These are phyloP conservation scores for Colletotrichum caudatum DNA, from an alignment of 2,329 filamentous ascomycete species.

Conservation along the genomic window DNA sequence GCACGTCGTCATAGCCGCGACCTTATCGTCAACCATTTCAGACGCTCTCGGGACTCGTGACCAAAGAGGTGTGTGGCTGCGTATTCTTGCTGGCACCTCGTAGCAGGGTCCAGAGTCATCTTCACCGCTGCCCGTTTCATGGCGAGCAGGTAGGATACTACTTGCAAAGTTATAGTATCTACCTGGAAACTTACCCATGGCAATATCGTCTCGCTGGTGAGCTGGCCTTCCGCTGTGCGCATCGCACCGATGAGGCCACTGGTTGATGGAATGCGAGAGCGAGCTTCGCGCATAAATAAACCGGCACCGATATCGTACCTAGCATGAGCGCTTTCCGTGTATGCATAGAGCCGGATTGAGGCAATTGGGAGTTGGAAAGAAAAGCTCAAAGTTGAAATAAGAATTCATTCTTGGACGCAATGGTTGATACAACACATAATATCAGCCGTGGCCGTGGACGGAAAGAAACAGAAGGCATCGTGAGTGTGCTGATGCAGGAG, in stretches of 20 bases:
- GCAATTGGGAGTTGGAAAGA: background rate
- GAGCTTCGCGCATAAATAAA: background rate
- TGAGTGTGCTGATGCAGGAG: background rate
- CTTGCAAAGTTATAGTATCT: background rate
- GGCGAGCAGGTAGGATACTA: no score
- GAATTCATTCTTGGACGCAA: no score
- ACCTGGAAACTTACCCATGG: no score
- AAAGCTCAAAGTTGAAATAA: background rate
- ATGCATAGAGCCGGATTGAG: background rate
- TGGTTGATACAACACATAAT: background rate
- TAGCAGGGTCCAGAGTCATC: background rate
- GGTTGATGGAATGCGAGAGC: background rate
- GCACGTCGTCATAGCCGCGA: background rate
- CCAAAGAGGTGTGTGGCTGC: background rate
- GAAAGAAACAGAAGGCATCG: background rate
- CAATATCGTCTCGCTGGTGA: no score
- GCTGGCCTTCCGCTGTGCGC: background rate
- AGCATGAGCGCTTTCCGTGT: background rate
- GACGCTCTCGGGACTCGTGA: background rate
- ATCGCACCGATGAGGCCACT: background rate
- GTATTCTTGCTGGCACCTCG: background rate
- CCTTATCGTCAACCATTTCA: background rate
- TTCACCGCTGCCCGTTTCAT: background rate
- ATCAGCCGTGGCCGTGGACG: background rate
- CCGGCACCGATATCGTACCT: no score